Conservation (phyloP, 2,329 filamentous ascomycete species). For the Mollisiaceae sp. region DNA sequence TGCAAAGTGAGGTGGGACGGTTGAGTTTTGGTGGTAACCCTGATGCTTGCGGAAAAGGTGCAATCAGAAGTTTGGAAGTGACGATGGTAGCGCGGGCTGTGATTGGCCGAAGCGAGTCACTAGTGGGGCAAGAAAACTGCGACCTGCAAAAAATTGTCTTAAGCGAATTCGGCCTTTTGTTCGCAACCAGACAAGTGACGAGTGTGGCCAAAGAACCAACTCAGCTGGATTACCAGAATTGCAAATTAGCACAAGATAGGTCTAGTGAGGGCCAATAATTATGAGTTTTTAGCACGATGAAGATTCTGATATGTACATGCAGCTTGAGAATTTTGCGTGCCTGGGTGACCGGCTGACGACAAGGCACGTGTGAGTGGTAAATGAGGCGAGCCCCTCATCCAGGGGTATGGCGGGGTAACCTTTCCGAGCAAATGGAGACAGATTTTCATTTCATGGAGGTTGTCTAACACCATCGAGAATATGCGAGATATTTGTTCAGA, state of each 20-base stretch:
- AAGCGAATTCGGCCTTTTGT: background rate
- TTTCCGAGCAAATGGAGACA: background rate
- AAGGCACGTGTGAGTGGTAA: conserved; percentile 18
- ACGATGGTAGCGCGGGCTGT: conserved; percentile 5
- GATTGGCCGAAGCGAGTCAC: conserved; percentile 12
- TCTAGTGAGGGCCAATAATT: conserved; percentile 12
- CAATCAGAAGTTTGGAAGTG: conserved; percentile 21
- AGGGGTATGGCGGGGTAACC: conserved; percentile 11
- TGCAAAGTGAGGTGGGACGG: conserved; percentile 17
- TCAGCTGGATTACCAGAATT: conserved; percentile 2
- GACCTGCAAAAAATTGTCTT: conserved; percentile 12
- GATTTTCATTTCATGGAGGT: background rate
- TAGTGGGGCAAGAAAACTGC: conserved; percentile 5
- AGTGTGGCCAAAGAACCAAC: background rate
- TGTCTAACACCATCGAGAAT: background rate
- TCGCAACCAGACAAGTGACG: conserved; percentile 3
- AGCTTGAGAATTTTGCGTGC: conserved; percentile 31
- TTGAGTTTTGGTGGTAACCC: conserved; percentile 4
- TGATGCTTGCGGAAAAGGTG: conserved; percentile 21
- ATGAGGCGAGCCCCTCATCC: conserved; percentile 4
- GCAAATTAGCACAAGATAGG: conserved; percentile 10
- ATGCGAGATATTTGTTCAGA: background rate
- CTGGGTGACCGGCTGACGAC: conserved; percentile 20
- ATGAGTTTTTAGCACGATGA: conserved; percentile 12
- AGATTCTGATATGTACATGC: conserved; percentile 22